These are phyloP conservation scores for Heterobasidion parviporum DNA, from an alignment of 1,284 basidiomycete genomes.

Conservation along the genomic window DNA sequence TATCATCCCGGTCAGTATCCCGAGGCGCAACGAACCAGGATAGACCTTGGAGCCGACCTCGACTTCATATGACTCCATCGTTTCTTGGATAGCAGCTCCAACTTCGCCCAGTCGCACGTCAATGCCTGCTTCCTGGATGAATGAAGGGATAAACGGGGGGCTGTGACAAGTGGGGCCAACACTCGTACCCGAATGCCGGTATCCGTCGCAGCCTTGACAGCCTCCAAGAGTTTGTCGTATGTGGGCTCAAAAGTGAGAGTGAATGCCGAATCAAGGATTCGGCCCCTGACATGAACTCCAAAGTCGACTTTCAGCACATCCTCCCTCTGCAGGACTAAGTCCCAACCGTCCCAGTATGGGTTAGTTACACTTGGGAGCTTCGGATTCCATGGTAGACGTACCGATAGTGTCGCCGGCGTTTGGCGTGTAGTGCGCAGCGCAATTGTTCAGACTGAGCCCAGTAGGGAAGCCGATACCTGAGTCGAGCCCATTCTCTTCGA, in stretches of 20 bases:
- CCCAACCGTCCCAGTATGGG: too few relatives aligned
- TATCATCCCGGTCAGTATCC: background rate
- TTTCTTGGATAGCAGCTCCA: slow-evolving; percentile 91
- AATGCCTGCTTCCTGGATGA: slow-evolving; percentile 84
- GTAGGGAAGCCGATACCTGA: slow-evolving; percentile 95
- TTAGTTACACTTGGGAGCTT: background rate
- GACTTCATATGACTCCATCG: slow-evolving; percentile 99
- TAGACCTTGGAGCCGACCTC: slow-evolving; percentile 81
- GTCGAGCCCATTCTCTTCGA: slow-evolving; percentile 86
- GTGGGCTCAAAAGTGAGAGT: slow-evolving; percentile 87
- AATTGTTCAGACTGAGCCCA: slow-evolving; percentile 89
- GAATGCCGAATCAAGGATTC: slow-evolving; percentile 95
- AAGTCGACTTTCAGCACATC: slow-evolving; percentile 98
- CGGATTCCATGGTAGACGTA: slow-evolving; percentile 25
- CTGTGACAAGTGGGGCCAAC: background rate
- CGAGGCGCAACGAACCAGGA: slow-evolving; percentile 51
- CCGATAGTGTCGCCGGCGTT: slow-evolving; percentile 90
- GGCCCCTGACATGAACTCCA: slow-evolving; percentile 93
- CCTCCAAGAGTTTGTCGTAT: slow-evolving; percentile 85
- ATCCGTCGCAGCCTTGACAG: slow-evolving; percentile 91
- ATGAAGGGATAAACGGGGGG: background rate
- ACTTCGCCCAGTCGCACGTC: slow-evolving; percentile 93
- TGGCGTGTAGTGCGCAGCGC: slow-evolving; percentile 95
- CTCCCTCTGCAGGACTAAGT: slow-evolving; percentile 65
- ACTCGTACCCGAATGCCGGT: slow-evolving; percentile 70